These are phyloP conservation scores for Chlamydomonas sphaeroides DNA, from an alignment of 139 green algal species.

Conservation along the genomic window DNA sequence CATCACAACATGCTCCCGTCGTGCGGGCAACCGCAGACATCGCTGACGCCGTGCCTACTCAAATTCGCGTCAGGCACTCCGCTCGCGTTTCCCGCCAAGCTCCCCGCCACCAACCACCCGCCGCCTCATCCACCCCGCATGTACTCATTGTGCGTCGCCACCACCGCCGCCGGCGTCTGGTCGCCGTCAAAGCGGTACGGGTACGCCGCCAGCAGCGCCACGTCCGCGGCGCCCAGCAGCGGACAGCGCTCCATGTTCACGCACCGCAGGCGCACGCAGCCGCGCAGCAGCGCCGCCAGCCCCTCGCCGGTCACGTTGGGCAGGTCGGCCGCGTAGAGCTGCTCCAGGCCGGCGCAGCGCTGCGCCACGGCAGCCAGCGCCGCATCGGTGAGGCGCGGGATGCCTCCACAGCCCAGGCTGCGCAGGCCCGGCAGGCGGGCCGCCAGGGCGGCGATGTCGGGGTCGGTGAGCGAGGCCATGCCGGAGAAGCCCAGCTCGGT, in stretches of 20 bases:
- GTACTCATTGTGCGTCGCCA: background rate
- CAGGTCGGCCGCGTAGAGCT: constrained; percentile 19
- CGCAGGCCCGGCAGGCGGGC: background rate
- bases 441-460: background rate
- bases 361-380: constrained; percentile 2
- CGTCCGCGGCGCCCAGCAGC: background rate
- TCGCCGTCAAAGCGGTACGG: too few species aligned
- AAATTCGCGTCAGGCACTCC: too few species aligned
- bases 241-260: background rate
- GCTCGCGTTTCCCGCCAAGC: too few species aligned
- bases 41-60: too few species aligned
- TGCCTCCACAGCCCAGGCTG: constrained; percentile 22
- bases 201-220: background rate
- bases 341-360: background rate
- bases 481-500: constrained; percentile 16
- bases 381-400: constrained; percentile 17
- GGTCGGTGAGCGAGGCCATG: constrained; percentile 4
- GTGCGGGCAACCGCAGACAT: too few species aligned
- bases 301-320: background rate
- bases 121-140: background rate
- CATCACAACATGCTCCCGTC: too few species aligned
- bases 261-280: background rate
- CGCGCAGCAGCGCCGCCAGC: background rate
- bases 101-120: too few species aligned
- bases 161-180: background rate